These are phyloP conservation scores for Crucibulum laeve DNA, from an alignment of 768 basidiomycete species.

Conservation along the genomic window DNA sequence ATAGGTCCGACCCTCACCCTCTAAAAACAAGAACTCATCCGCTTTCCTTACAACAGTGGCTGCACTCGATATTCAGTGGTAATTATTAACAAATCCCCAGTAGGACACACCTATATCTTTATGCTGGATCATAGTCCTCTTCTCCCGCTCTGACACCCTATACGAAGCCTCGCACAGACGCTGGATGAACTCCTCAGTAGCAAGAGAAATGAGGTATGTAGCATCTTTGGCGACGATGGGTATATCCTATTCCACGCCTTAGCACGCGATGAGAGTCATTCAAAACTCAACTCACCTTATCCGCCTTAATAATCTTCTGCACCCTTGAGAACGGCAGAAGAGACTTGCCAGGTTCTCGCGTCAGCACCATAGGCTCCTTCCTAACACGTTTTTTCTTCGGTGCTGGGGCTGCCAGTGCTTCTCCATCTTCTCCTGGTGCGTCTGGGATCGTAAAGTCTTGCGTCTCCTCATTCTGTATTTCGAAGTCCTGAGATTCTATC, in stretches of 20 bases:
- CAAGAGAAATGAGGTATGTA: conserved; percentile 72
- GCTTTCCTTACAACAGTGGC: conserved; percentile 59
- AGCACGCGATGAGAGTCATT: not conserved
- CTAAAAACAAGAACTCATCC: conserved; percentile 77
- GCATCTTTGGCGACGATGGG: conserved; percentile 76
- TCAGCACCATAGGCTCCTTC: conserved; percentile 19
- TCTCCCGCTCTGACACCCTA: conserved; percentile 64
- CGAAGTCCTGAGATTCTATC: conserved; percentile 5
- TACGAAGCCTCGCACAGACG: conserved; percentile 70
- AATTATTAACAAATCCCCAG: not conserved
- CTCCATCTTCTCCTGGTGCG: not conserved
- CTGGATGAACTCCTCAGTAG: conserved; percentile 86
- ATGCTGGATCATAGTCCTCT: conserved; percentile 70
- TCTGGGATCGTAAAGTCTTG: too few relatives aligned
- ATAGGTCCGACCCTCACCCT: conserved; percentile 40
- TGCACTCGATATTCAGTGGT: not conserved
- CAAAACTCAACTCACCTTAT: conserved; percentile 48
- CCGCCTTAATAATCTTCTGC: conserved; percentile 82
- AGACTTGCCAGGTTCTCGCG: conserved; percentile 56
- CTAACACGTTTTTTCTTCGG: conserved; percentile 23
- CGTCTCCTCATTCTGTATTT: conserved; percentile 3
- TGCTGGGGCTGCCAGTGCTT: not conserved
- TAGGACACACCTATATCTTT: conserved; percentile 66
- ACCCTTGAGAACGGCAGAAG: conserved; percentile 73
- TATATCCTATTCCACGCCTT: conserved; percentile 49